These are phyloP conservation scores for Acrodontium crateriforme DNA, from an alignment of 2,329 filamentous ascomycete species.

Conservation along the genomic window DNA sequence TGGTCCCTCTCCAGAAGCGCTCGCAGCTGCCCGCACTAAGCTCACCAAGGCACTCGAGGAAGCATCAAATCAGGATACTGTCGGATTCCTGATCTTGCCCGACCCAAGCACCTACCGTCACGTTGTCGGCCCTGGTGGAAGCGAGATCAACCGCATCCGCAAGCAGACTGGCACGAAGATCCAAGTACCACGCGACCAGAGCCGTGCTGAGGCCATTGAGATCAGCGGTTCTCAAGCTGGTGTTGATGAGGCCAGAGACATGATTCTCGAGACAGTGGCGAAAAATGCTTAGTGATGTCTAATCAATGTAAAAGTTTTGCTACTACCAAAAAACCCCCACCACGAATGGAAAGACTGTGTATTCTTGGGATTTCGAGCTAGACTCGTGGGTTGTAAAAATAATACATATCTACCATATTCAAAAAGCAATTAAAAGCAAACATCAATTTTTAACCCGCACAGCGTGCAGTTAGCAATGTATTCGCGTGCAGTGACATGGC, in stretches of 20 bases:
- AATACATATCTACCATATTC: too few relatives aligned
- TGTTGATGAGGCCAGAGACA: slow-evolving; percentile 72
- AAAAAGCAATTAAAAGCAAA: too few relatives aligned
- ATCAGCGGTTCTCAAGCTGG: slow-evolving; percentile 67
- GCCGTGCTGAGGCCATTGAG: slow-evolving; percentile 69
- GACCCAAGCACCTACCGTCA: slow-evolving; percentile 81
- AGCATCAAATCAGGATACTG: slow-evolving; percentile 54
- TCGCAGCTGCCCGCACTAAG: slow-evolving; percentile 66
- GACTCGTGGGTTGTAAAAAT: too few relatives aligned
- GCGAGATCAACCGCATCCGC: slow-evolving; percentile 84
- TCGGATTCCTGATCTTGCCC: slow-evolving; percentile 77
- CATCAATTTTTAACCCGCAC: too few relatives aligned
- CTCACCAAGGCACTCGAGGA: slow-evolving; percentile 62
- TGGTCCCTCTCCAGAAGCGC: slow-evolving; percentile 55
- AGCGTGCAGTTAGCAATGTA: too few relatives aligned
- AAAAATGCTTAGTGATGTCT: not conserved
- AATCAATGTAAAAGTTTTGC: too few relatives aligned
- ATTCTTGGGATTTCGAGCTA: too few relatives aligned
- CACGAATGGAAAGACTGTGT: too few relatives aligned
- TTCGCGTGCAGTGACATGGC: too few relatives aligned
- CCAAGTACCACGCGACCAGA: slow-evolving; percentile 75
- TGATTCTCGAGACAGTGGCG: slow-evolving; percentile 61
- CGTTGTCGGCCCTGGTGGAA: slow-evolving; percentile 78
- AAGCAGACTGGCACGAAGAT: slow-evolving; percentile 89
- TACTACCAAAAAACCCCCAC: too few relatives aligned